A percentile compares a stretch with the other conserved stretches of the same genome.
These are phyloP conservation scores for Suillus lakei DNA, from an alignment of 768 basidiomycete species.

Conservation along the genomic window DNA sequence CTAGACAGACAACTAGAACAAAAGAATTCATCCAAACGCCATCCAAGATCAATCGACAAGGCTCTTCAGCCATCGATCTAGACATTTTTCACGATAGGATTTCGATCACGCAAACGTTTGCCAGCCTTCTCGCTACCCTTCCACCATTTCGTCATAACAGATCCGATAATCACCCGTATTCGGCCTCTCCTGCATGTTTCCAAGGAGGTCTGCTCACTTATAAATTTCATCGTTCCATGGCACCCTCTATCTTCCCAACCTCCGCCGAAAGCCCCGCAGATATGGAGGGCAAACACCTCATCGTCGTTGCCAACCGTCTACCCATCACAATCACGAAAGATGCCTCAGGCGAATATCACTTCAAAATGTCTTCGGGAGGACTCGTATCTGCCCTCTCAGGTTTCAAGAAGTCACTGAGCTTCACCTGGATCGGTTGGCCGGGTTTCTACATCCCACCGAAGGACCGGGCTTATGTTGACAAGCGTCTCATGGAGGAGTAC, in stretches of 20 bases:
- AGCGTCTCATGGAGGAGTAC: slow-evolving; percentile 92
- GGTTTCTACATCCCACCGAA: slow-evolving; percentile 93
- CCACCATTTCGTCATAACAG: slow-evolving; percentile 4
- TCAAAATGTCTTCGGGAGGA: slow-evolving; percentile 99
- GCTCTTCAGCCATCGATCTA: slow-evolving; percentile 4
- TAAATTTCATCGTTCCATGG: slow-evolving; percentile 29
- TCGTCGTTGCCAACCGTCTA: slow-evolving; percentile 95
- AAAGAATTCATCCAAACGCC: background rate
- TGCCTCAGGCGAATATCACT: slow-evolving; percentile 90
- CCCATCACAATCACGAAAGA: slow-evolving; percentile 97
- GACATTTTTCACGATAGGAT: background rate
- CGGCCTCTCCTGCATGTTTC: slow-evolving; percentile 28
- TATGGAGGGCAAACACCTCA: slow-evolving; percentile 74
- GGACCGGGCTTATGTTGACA: slow-evolving; percentile 90
- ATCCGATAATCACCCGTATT: slow-evolving; percentile 42
- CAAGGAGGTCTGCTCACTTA: slow-evolving; percentile 26
- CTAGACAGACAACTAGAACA: too few relatives aligned
- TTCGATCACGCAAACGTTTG: slow-evolving; percentile 11
- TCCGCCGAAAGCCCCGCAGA: slow-evolving; percentile 34
- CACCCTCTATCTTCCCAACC: slow-evolving; percentile 30
- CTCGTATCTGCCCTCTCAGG: slow-evolving; percentile 96
- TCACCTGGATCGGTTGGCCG: slow-evolving; percentile 98
- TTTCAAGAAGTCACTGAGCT: slow-evolving; percentile 97
- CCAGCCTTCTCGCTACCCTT: slow-evolving; percentile 13
- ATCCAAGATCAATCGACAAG: background rate